A percentile compares a stretch with the other conserved stretches of the same genome.
phyloP scores from a whole-genome alignment of 2,329 filamentous ascomycete species.

The Colletotrichum orbiculare region DNA sequence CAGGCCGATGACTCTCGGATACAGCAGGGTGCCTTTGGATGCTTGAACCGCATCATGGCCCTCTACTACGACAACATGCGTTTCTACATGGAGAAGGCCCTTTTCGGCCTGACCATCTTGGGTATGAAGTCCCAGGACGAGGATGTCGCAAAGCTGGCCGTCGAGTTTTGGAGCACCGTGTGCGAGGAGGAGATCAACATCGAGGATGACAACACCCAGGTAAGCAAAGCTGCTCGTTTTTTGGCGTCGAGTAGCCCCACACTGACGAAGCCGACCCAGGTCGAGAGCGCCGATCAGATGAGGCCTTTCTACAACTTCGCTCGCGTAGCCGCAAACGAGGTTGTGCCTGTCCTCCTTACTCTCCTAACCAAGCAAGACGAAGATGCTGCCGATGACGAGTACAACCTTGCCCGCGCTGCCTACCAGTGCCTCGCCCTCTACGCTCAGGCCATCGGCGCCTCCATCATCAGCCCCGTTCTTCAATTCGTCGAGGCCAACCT shows the following conservation, averaged over 20 bases:
- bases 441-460: constrained; percentile 87
- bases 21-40: constrained; percentile 96
- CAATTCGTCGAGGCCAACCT: constrained; percentile 93
- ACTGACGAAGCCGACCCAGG: constrained; percentile 45
- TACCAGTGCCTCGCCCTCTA: constrained; percentile 98
- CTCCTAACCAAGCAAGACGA: constrained; percentile 98
- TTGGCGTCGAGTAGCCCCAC: constrained; percentile 13
- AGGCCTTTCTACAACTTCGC: constrained; percentile 97
- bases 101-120: constrained; percentile 96
- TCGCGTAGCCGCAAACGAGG: constrained; percentile 90
- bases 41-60: constrained; percentile 97
- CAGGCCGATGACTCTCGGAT: constrained; percentile 92
- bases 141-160: constrained; percentile 96
- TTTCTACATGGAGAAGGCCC: constrained; percentile 99
- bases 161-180: constrained; percentile 99
- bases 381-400: constrained; percentile 95
- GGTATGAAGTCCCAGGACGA: constrained; percentile 99
- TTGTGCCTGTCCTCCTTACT: constrained; percentile 89
- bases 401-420: constrained; percentile 93
- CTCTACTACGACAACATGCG: constrained; percentile 99
- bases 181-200: constrained; percentile 99
- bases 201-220: constrained; percentile 93
- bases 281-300: constrained; percentile 83
- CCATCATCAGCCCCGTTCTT: constrained; percentile 88
- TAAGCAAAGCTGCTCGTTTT: constrained; percentile 49